phyloP scores from a whole-genome alignment of 495 filamentous ascomycete species.

The Polyplosphaeria fusca region DNA sequence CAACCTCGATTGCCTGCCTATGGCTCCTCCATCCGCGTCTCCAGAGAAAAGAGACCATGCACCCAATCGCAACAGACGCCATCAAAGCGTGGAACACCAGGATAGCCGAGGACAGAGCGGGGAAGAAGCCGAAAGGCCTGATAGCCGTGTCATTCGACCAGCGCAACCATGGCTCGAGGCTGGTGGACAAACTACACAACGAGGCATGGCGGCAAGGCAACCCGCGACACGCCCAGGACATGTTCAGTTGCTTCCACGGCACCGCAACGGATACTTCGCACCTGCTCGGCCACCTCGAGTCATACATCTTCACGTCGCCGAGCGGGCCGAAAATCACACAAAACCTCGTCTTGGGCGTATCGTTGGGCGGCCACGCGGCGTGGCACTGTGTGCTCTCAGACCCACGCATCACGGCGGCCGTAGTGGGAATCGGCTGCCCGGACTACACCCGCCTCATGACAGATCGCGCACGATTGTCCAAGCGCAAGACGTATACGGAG shows the following conservation, averaged over 20 bases:
- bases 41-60: constrained; percentile 68
- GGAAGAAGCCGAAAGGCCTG: constrained; percentile 48
- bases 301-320: constrained; percentile 63
- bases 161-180: constrained; percentile 78
- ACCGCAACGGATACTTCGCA: constrained; percentile 70
- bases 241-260: constrained; percentile 72
- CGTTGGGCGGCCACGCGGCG: constrained; percentile 81
- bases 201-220: constrained; percentile 79
- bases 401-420: constrained; percentile 67
- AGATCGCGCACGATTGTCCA: constrained; percentile 73
- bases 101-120: constrained; percentile 26
- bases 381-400: constrained; percentile 81
- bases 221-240: constrained; percentile 77
- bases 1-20: constrained; percentile 60
- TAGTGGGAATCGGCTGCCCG: constrained; percentile 83
- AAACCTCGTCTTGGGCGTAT: constrained; percentile 75
- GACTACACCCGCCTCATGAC: constrained; percentile 78
- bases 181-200: constrained; percentile 59
- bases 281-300: constrained; percentile 69
- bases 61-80: constrained; percentile 51
- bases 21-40: constrained; percentile 86
- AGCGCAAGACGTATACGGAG: constrained; percentile 58
- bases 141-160: constrained; percentile 85
- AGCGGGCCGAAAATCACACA: constrained; percentile 55
- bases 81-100: constrained; percentile 58